Evolutionary conservation across 2,329 filamentous ascomycete species (phyloP), one percentile per base, ranked within the genome.

Genomic region (Lachnellula subtilissima): DNA sequence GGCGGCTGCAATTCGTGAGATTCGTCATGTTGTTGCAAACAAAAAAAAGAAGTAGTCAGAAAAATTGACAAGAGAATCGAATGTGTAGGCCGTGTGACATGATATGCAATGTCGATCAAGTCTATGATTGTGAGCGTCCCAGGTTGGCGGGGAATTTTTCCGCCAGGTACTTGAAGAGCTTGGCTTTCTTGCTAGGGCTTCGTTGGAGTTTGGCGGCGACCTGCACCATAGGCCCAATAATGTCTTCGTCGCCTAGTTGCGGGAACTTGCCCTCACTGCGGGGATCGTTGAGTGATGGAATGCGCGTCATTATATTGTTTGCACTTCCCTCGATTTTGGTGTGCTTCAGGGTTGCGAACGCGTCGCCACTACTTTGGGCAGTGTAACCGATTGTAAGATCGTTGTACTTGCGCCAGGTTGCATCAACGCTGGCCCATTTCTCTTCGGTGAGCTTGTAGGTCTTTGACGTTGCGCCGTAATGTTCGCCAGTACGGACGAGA

Each of bases 401-500:
- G 68, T 94, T 84, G 54, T 85, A 82, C 37, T 73, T 71, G 69
- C 85, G 84, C 93, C 92, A 97, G 55, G 79, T 75, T 2, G 77
- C 77, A 69, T 96, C 89, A 45, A 89, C 88, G 64, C 87, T 83
- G 25, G 85, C 81, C 93, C 93, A 97, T 71, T 97, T 97, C 59
- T 88, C 82, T 71, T 94, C 86, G 0, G 92, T 96, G 55, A 94
- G 79, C 51, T 80, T 83, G 73, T 92, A 96, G 54, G 89, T 94
- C 70, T 91, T 94, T 53, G 91, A 96, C 0, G 91, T 96, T 36
- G 86, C 79, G 15, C 92, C 91, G 65, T 96, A 96, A 73, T 97
- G 91, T 72, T 96, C 92, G 54, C 89, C 88, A 0, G 89, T 94
- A 56, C 91, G 88, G 11, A 90, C 88, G 19, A 95, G 82, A 67